phyloP scores from a whole-genome alignment of 2,329 filamentous ascomycete species.

The Capronia coronata region DNA sequence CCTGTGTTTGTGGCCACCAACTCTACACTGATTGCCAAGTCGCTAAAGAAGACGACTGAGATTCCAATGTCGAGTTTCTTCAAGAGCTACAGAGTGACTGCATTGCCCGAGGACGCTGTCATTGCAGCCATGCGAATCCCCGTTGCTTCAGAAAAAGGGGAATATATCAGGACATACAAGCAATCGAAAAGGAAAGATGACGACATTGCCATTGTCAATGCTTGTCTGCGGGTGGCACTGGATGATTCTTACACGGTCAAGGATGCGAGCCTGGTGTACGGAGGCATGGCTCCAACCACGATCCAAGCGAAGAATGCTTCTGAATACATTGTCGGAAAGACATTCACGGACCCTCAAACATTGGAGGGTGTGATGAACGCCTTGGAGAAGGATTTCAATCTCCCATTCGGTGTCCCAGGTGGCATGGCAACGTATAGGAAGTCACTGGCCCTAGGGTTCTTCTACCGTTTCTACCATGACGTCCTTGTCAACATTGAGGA shows the following conservation, averaged over 20 bases:
- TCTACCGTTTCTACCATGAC: conserved; percentile 95
- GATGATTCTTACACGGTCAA: conserved; percentile 63
- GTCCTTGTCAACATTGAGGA: conserved; percentile 52
- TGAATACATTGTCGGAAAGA: conserved; percentile 67
- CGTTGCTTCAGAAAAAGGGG: conserved; percentile 63
- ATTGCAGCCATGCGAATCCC: conserved; percentile 86
- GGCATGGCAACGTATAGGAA: conserved; percentile 97
- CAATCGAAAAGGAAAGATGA: conserved; percentile 96
- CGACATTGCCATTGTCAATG: conserved; percentile 95
- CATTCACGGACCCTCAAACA: conserved; percentile 71
- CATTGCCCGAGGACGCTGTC: conserved; percentile 71
- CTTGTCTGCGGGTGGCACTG: conserved; percentile 69
- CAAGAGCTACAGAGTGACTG: conserved; percentile 80
- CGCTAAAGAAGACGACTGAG: conserved; percentile 63
- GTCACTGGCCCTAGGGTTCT: conserved; percentile 83
- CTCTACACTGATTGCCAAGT: conserved; percentile 73
- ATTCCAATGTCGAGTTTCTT: conserved; percentile 94
- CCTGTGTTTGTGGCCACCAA: conserved; percentile 87
- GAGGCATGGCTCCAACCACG: conserved; percentile 89
- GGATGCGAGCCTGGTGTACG: conserved; percentile 76
- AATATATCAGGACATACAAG: conserved; percentile 87
- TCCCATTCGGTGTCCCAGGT: conserved; percentile 84
- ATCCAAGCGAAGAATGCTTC: conserved; percentile 76
- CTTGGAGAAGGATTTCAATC: conserved; percentile 80
- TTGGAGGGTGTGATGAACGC: conserved; percentile 85